Evolutionary conservation across 345 rosid genomes (phyloP), one percentile per base, ranked within the genome.

Genomic region (Murraya koenigii): DNA sequence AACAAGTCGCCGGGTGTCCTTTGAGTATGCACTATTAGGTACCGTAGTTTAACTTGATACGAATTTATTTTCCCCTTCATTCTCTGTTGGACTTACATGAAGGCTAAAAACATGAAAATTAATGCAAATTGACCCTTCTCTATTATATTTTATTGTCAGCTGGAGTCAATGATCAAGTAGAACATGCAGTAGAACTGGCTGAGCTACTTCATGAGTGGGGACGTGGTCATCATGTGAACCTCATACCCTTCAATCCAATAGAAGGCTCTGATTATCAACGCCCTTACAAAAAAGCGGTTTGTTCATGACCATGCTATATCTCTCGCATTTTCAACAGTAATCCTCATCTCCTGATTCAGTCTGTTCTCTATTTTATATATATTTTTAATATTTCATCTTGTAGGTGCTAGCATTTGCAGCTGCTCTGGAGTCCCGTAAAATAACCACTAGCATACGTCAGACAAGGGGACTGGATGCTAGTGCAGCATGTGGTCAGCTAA

Each of bases 401-500:
- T 80, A 92, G 99, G 90, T 91, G 32, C 80, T 64, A 81, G 95
- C 92, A 64, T 96, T 96, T 85, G 86, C 91, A 25, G 82, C 81
- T 79, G 89, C 94, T 17, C 80, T 92, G 63, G 97, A 90, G 82
- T 88, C 97, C 23, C 91, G 82, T 67, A 94, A 92, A 84, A 71
- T 96, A 84, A 85, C 97, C 52, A 94, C 86, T 35, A 90, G 97
- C 60, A 73, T 89, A 63, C 97, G 98, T 13, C 93, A 92, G 82
- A 88, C 97, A 66, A 85, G 98, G 82, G 98, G 99, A 72, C 88
- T 92, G 80, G 98, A 94, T 72, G 98, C 99, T 1, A 90, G 91
- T 81, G 99, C 99, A 66, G 99, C 97, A 66, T 94, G 99, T 81
- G 99, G 99, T 80, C 98, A 96, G 84, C 92, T 96, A 77, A 91